Conservation (phyloP, 2,329 filamentous ascomycete genomes). For the Botryotinia convoluta region DNA sequence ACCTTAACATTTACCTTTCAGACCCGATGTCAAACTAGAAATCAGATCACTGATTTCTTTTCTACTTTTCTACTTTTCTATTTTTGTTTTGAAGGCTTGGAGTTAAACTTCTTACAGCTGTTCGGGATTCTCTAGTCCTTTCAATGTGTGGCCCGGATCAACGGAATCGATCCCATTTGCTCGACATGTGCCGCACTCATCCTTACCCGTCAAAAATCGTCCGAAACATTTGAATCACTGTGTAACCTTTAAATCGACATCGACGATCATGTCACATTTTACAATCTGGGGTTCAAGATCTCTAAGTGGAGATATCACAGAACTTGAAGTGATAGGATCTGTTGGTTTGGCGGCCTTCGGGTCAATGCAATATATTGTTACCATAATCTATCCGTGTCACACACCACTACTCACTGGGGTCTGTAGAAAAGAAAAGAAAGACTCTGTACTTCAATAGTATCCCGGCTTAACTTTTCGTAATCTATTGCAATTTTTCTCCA, state of each 20-base stretch:
- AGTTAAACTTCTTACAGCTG: neutral
- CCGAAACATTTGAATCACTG: neutral
- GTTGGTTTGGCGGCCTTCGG: neutral
- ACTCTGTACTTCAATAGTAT: neutral
- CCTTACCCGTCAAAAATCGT: neutral
- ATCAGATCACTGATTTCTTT: neutral
- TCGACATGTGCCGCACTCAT: neutral
- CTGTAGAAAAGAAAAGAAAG: neutral
- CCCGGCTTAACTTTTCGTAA: neutral
- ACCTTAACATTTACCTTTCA: neutral
- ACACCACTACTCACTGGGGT: neutral
- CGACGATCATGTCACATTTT: slow-evolving; percentile 15
- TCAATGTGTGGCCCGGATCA: neutral
- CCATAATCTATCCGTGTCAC: neutral
- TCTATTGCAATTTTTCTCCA: neutral
- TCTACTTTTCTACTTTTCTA: neutral
- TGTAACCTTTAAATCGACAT: neutral
- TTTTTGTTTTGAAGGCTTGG: neutral
- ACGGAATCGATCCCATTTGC: slow-evolving; percentile 9
- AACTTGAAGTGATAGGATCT: neutral
- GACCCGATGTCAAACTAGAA: neutral
- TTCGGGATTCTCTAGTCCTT: neutral
- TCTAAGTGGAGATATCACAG: neutral
- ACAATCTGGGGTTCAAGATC: neutral
- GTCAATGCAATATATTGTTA: neutral